These are phyloP conservation scores for Vitis rotundifolia DNA, from an alignment of 164 flowering plant species.

Conservation along the genomic window DNA sequence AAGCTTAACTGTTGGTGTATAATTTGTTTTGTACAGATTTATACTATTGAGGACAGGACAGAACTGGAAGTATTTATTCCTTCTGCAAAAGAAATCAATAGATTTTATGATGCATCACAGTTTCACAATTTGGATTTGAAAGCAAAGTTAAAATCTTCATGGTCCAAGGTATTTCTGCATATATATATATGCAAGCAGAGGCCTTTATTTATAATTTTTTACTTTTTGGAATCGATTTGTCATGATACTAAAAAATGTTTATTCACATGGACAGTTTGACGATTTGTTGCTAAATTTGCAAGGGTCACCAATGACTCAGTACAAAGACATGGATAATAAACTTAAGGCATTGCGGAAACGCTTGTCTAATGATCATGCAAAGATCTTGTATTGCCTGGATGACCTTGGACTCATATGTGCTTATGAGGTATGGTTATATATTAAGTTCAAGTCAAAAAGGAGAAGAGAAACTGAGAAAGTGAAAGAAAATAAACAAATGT, in stretches of 20 bases:
- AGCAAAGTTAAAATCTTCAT: conserved; percentile 45
- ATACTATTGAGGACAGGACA: conserved; percentile 50
- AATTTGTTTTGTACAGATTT: conserved; percentile 46
- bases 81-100: conserved; percentile 45
- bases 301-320: conserved; percentile 32
- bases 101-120: conserved; percentile 44
- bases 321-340: conserved; percentile 50
- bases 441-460: background rate
- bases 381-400: conserved; percentile 75
- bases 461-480: background rate
- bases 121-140: conserved; percentile 41
- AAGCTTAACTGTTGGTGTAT: background rate
- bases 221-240: background rate
- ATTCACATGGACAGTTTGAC: conserved; percentile 53
- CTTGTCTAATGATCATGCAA: conserved; percentile 47
- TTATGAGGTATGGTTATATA: conserved; percentile 57
- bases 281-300: conserved; percentile 37
- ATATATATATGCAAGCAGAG: background rate
- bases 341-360: conserved; percentile 40
- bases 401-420: conserved; percentile 82
- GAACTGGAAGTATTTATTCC: conserved; percentile 62
- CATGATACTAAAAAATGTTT: background rate
- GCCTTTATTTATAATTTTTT: background rate
- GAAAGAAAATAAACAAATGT: background rate
- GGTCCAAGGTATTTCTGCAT: conserved; percentile 55